Conservation (phyloP, 2,329 filamentous ascomycete genomes). For the Diaporthe nobilis region DNA sequence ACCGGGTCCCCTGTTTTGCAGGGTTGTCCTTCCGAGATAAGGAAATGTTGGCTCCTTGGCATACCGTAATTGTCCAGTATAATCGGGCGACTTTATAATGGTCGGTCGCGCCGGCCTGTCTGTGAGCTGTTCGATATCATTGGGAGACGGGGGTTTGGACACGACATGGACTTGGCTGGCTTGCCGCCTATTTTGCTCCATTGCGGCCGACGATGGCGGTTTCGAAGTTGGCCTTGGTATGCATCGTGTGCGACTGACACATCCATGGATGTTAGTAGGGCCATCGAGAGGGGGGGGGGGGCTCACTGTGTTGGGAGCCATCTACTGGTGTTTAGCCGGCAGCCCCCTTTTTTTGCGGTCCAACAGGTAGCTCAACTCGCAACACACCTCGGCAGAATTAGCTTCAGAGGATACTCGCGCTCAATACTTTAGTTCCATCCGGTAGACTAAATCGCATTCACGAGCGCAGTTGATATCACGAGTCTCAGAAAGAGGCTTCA, state of each 20-base stretch:
- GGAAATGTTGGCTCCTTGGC: conserved; percentile 16
- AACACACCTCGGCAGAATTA: neutral
- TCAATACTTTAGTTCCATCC: neutral
- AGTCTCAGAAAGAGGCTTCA: neutral
- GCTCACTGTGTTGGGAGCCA: neutral
- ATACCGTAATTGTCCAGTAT: conserved; percentile 27
- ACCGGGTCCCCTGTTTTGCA: neutral
- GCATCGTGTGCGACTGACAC: neutral
- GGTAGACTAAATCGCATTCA: neutral
- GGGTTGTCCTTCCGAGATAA: conserved; percentile 37
- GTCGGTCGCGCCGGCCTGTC: neutral
- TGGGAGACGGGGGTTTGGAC: neutral
- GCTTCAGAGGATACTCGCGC: no score
- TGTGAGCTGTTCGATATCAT: neutral
- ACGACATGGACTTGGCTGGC: neutral
- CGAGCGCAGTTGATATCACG: neutral
- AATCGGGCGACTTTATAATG: neutral
- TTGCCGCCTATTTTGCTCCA: neutral
- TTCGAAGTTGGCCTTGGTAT: conserved; percentile 6
- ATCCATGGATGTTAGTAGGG: no score
- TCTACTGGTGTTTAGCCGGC: neutral
- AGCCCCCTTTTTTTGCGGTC: neutral
- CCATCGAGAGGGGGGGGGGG: neutral
- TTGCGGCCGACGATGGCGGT: neutral
- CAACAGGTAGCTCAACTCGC: neutral